These are phyloP conservation scores for Pinus taeda DNA, from an alignment of 75 land plant genomes.

Conservation along the genomic window DNA sequence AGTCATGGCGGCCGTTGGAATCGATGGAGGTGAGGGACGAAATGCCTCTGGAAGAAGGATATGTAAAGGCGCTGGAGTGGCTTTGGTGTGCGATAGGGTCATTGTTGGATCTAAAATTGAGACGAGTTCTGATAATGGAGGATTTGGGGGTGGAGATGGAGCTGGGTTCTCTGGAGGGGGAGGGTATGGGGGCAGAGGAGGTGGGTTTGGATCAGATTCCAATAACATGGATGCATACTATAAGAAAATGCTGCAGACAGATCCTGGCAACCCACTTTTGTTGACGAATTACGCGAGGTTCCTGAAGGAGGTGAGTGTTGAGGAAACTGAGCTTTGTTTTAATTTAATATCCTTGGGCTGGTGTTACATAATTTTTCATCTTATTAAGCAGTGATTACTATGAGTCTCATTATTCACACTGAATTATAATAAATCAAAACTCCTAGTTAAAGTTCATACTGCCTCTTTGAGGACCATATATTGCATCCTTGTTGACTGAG, in stretches of 20 bases:
- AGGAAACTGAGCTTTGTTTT: too few species aligned
- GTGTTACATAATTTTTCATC: too few species aligned
- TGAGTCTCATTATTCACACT: too few species aligned
- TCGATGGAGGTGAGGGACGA: background rate
- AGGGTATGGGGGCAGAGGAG: constrained; percentile 17
- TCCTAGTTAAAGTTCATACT: too few species aligned
- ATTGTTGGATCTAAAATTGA: background rate
- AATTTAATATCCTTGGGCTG: too few species aligned
- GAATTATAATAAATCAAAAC: too few species aligned
- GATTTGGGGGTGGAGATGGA: constrained; percentile 12
- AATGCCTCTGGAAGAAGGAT: background rate
- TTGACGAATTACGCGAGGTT: constrained; percentile 57
- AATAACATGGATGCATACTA: constrained; percentile 41
- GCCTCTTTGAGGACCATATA: too few species aligned
- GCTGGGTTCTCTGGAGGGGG: background rate
- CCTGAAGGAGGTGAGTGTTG: constrained; percentile 43
- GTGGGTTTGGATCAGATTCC: constrained; percentile 13
- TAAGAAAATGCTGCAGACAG: constrained; percentile 50
- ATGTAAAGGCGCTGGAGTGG: background rate
- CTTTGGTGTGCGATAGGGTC: background rate
- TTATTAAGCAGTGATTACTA: too few species aligned
- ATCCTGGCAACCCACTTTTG: constrained; percentile 57
- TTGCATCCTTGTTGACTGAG: too few species aligned
- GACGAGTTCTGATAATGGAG: background rate
- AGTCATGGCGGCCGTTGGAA: background rate